Base-by-base conservation (phyloP, 805 yeast species). In the Sungouiozyma intestinalis region DNA sequence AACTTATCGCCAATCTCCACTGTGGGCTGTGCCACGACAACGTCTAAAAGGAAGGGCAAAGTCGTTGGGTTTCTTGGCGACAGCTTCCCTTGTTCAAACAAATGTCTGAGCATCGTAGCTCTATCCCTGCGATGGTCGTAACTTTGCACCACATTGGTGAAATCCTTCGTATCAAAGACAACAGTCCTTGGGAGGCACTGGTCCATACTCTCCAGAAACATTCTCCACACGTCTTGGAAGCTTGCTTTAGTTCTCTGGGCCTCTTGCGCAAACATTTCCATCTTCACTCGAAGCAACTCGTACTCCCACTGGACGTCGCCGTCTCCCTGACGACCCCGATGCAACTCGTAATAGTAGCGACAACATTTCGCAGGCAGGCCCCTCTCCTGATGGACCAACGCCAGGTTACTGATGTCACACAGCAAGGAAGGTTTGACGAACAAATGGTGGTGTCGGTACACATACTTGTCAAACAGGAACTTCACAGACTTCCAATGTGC, bases 141-240 rank as follows among this genome's bases (percentile, higher is more conserved):
- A 13, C 56, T 43, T 16, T 40, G 31, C 1, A 53, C 45, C 34
- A 61, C 36, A 20, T 49, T 18, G 3, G 63, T 59, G 42, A 54
- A 61, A 40, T 60, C 63, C 31, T 56, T 45, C 7, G 53, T 55
- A 8, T 48, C 36, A 15, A 50, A 45, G 3, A 9, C 31, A 2
- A 33, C 24, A 3, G 31, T 39, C 2, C 37, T 27, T 6, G 52
- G 48, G 3, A 58, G 43, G 2, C 14, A 20, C 18, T 52, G 45
- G 32, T 58, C 64, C 41, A 61, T 44, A 18, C 55, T 62, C 38
- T 52, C 49, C 13, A 60, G n/a, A 38, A 52, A 57, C 5, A 57
- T 55, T 35, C 57, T 57, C 65, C 65, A 61, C 38, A 57, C 58
- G 34, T 57, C 58, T 16, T 48, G 39, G 37, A 61, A 60, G 9